phyloP scores from a whole-genome alignment of 2,329 filamentous ascomycete genomes.

The Diaporthe vexans region DNA sequence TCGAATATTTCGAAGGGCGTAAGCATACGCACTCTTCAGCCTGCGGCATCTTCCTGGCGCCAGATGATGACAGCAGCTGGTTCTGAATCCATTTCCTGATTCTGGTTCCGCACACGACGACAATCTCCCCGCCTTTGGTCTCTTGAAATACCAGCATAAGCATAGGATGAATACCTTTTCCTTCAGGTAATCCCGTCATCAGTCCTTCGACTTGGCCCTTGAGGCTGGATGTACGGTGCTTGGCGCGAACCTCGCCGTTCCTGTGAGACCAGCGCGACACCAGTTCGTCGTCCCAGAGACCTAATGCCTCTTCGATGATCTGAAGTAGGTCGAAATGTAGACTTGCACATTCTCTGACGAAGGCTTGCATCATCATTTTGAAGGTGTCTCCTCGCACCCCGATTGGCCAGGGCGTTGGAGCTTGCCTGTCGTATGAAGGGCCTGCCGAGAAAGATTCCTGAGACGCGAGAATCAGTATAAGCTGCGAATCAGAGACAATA shows the following conservation, averaged over 20 bases:
- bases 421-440: constrained; percentile 8
- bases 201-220: not conserved
- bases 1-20: not conserved
- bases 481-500: not conserved
- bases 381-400: constrained; percentile 11
- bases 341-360: constrained; percentile 1
- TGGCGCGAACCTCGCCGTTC: not conserved
- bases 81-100: constrained; percentile 10
- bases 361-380: constrained; percentile 14
- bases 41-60: not conserved
- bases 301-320: not conserved
- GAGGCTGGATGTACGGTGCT: not conserved
- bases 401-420: constrained; percentile 11
- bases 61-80: constrained; percentile 1
- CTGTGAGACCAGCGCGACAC: not conserved
- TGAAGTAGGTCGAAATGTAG: constrained; percentile 1
- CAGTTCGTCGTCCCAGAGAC: constrained; percentile 9
- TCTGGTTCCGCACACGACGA: not conserved
- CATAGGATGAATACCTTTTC: not conserved
- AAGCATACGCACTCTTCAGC: not conserved
- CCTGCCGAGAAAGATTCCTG: constrained; percentile 9
- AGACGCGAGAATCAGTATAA: not conserved
- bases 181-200: not conserved
- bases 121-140: not conserved
- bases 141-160: constrained; percentile 3